A percentile compares a stretch with the other conserved stretches of the same genome.
Conservation (phyloP, 2,329 filamentous ascomycete genomes). For the Hypoxylon sp. region DNA sequence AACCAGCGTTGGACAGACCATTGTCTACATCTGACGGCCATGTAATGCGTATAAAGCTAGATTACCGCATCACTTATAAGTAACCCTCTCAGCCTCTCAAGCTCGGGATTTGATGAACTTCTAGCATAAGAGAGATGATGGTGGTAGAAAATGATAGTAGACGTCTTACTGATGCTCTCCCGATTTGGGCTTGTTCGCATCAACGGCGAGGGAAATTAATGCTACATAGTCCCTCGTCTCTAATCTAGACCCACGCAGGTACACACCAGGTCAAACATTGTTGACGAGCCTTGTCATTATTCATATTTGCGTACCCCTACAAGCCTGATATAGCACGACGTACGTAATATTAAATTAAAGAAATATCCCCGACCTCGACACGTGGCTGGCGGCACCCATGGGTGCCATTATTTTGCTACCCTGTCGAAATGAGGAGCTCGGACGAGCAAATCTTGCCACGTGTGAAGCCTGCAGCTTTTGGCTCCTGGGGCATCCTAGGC, state of each 20-base stretch:
- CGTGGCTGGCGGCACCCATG: conserved; percentile 34
- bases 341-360: conserved; percentile 19
- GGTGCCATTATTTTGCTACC: conserved; percentile 28
- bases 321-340: conserved; percentile 2
- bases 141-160: not conserved
- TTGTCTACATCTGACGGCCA: conserved; percentile 11
- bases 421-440: conserved; percentile 35
- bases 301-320: conserved; percentile 9
- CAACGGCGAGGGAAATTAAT: not conserved
- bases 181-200: not conserved
- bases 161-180: not conserved
- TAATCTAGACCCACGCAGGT: not conserved
- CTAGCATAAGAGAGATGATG: not conserved
- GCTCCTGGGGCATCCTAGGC: not conserved
- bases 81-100: too few species aligned
- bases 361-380: conserved; percentile 23
- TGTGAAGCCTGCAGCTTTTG: conserved; percentile 36
- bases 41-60: conserved; percentile 15
- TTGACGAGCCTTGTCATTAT: not conserved
- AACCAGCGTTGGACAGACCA: conserved; percentile 14
- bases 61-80: too few species aligned
- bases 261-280: not conserved
- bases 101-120: not conserved
- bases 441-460: conserved; percentile 32
- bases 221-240: not conserved